Conservation (phyloP, 2,329 filamentous ascomycete genomes). For the Phyllosticta citribraziliensis region DNA sequence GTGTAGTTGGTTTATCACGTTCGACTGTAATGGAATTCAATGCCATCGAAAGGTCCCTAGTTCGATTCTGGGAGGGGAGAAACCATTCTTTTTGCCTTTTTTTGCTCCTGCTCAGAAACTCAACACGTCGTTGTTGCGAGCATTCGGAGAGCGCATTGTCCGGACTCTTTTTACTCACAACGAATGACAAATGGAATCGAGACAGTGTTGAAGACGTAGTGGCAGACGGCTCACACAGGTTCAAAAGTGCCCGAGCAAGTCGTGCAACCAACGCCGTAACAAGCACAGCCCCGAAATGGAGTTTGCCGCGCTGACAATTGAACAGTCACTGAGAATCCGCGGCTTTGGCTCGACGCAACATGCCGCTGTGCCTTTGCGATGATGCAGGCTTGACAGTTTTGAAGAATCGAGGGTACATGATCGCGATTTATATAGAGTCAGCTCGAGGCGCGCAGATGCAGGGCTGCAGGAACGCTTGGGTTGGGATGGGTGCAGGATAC, state of each 20-base stretch:
- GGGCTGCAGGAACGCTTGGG: not conserved
- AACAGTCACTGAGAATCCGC: not conserved
- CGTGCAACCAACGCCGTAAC: not conserved
- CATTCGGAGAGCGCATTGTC: too few species aligned
- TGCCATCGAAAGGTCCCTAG: slow-evolving; percentile 1
- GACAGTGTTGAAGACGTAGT: not conserved
- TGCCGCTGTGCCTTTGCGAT: not conserved
- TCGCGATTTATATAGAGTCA: not conserved
- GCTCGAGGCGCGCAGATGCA: not conserved
- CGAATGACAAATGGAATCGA: not conserved
- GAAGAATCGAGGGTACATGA: not conserved
- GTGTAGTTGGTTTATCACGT: not conserved
- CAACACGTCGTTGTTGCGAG: too few species aligned
- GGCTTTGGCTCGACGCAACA: not conserved
- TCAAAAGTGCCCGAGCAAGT: not conserved
- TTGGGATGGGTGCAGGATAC: not conserved
- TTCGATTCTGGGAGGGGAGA: slow-evolving; percentile 1
- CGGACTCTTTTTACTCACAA: too few species aligned
- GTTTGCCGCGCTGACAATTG: not conserved
- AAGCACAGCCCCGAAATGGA: not conserved
- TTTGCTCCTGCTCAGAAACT: not conserved
- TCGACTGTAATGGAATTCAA: not conserved
- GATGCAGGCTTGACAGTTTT: not conserved
- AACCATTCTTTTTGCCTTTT: not conserved
- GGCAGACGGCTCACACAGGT: too few species aligned